Conservation (phyloP, 108 stramenopile genomes). For the Aurantiochytrium sp. region DNA sequence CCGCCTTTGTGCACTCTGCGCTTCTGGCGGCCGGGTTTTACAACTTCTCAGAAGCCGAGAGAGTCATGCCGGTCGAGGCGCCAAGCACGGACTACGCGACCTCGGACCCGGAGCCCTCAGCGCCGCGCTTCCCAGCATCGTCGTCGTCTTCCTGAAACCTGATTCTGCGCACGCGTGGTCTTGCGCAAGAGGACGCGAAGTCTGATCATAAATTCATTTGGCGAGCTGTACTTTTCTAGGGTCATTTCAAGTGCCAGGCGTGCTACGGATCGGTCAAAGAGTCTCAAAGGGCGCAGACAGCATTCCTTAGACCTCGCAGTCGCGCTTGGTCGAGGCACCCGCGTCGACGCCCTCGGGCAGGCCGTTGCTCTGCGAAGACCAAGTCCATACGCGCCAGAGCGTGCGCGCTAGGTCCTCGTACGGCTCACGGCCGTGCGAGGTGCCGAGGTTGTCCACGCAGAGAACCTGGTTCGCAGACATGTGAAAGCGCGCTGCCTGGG, state of each 20-base stretch:
- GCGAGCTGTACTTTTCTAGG: no score
- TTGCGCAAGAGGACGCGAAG: no score
- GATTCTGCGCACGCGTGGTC: no score
- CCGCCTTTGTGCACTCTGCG: conserved; percentile 24
- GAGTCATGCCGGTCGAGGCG: background rate
- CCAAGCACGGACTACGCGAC: no score
- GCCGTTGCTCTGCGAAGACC: background rate
- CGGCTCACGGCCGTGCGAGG: conserved; percentile 2
- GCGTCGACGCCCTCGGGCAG: background rate
- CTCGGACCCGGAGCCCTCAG: no score
- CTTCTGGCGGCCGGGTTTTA: background rate
- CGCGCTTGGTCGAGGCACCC: background rate
- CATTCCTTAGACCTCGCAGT: background rate
- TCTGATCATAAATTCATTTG: no score
- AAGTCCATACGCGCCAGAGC: conserved; percentile 18
- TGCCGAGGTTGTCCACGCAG: background rate
- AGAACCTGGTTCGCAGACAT: background rate
- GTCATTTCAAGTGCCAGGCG: no score
- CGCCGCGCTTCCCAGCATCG: no score
- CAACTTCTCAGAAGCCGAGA: background rate
- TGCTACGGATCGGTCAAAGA: no score
- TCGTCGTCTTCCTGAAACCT: no score
- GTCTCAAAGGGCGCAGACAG: no score
- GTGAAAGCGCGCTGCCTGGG: background rate
- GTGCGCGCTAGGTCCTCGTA: background rate